A percentile compares a stretch with the other conserved stretches of the same genome.
phyloP scores from a whole-genome alignment of 495 filamentous ascomycete genomes.

The Penicillium waksmanii region DNA sequence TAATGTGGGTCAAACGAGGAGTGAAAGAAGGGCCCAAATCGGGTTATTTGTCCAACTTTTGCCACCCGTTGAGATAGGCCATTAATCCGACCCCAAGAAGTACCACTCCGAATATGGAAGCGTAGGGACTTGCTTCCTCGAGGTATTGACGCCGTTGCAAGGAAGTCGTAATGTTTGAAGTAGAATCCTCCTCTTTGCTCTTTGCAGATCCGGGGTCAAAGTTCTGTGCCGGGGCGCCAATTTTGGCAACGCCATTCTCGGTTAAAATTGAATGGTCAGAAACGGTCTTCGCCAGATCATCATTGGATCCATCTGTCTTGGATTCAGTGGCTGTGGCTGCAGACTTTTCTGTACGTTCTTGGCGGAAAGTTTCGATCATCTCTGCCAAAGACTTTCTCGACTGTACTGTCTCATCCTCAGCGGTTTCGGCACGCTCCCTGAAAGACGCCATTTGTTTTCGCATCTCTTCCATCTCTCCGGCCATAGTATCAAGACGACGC shows the following conservation, averaged over 20 bases:
- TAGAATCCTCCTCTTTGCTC: constrained; percentile 41
- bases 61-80: constrained; percentile 92
- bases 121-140: constrained; percentile 76
- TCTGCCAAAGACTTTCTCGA: constrained; percentile 77
- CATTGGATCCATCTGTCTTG: constrained; percentile 11
- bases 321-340: constrained; percentile 1
- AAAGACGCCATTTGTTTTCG: constrained; percentile 78
- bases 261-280: constrained; percentile 7
- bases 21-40: constrained; percentile 5
- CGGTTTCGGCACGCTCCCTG: constrained; percentile 74
- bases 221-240: constrained; percentile 22
- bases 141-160: constrained; percentile 46
- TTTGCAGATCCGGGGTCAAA: constrained; percentile 34
- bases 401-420: constrained; percentile 71
- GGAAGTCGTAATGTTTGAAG: constrained; percentile 46
- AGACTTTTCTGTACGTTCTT: constrained; percentile 55
- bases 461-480: constrained; percentile 81
- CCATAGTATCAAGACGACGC: constrained; percentile 74
- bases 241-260: constrained; percentile 16
- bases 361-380: constrained; percentile 82
- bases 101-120: constrained; percentile 86
- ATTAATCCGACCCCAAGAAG: constrained; percentile 88
- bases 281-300: constrained; percentile 10
- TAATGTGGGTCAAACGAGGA: constrained; percentile 16
- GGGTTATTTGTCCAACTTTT: constrained; percentile 65